Percentiles rank a stretch among this genome's conserved stretches.
phyloP scores from a whole-genome alignment of 1,284 basidiomycete species.

The Cutaneotrichosporon cutaneum region DNA sequence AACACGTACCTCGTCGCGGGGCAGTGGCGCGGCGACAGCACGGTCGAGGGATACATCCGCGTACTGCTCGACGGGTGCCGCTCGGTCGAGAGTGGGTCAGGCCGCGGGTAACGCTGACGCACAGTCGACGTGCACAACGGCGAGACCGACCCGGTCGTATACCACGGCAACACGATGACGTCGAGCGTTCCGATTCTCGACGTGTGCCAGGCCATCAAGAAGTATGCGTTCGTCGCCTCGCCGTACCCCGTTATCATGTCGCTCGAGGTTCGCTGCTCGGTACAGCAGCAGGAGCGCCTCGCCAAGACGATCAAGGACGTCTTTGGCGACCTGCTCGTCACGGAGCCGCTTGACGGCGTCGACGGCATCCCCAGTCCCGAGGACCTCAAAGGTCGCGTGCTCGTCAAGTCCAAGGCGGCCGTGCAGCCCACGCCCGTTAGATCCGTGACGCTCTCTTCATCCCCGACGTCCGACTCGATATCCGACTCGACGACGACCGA shows the following conservation, averaged over 20 bases:
- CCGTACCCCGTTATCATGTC: constrained; percentile 95
- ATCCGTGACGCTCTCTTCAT: constrained; percentile 1
- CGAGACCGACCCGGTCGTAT: constrained; percentile 75
- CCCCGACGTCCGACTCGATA: constrained; percentile 14
- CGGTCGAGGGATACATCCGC: constrained; percentile 92
- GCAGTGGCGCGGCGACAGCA: constrained; percentile 89
- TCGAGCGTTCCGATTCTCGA: constrained; percentile 80
- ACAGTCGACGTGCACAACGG: constrained; percentile 94
- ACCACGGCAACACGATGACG: constrained; percentile 90
- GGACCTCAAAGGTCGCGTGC: constrained; percentile 71
- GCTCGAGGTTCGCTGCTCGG: constrained; percentile 84
- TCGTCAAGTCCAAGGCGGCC: constrained; percentile 70
- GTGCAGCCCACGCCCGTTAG: not conserved
- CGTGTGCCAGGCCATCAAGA: constrained; percentile 80
- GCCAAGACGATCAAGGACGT: constrained; percentile 73
- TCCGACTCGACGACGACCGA: constrained; percentile 45
- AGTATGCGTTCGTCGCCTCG: constrained; percentile 90
- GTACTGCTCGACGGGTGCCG: constrained; percentile 87
- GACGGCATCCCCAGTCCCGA: constrained; percentile 79
- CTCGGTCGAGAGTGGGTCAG: constrained; percentile 77
- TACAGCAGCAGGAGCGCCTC: constrained; percentile 79
- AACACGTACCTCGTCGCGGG: constrained; percentile 96
- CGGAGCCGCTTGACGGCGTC: constrained; percentile 56
- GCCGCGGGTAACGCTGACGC: constrained; percentile 7
- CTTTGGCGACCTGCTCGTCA: constrained; percentile 74